Evolutionary conservation across 179 eudicot genomes (phyloP).

Genomic region (Silene vulgaris): DNA sequence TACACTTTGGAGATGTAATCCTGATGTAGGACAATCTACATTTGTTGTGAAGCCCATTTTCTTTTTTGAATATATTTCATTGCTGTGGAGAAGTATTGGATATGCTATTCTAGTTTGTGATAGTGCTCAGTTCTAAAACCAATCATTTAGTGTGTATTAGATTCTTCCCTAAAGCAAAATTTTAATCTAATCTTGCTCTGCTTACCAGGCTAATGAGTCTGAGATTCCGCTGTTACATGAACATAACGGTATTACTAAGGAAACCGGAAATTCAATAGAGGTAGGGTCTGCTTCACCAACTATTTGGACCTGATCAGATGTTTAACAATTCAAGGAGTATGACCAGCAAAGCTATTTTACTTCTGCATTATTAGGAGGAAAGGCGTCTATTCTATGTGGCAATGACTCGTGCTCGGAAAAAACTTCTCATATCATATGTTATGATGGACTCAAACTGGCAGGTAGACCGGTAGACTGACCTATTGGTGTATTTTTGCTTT

Average conservation of each 20-base stretch:
- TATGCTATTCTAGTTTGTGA: not conserved
- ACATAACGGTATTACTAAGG: slow-evolving; percentile 56
- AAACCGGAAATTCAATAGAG: slow-evolving; percentile 61
- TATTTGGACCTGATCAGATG: not conserved
- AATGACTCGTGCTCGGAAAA: slow-evolving; percentile 89
- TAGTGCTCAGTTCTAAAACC: not conserved
- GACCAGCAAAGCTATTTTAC: not conserved
- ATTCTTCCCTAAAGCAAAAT: not conserved
- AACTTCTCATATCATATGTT: slow-evolving; percentile 66
- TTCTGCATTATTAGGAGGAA: slow-evolving; percentile 56
- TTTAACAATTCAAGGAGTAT: not conserved
- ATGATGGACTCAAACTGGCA: slow-evolving; percentile 89
- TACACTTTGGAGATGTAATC: too few relatives aligned
- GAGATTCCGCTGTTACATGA: slow-evolving; percentile 91
- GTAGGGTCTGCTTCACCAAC: slow-evolving; percentile 34
- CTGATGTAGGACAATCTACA: too few relatives aligned
- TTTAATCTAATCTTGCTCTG: slow-evolving; percentile 6
- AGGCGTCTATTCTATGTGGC: slow-evolving; percentile 85
- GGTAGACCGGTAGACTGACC: slow-evolving; percentile 48
- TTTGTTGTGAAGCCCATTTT: too few relatives aligned
- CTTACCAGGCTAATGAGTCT: slow-evolving; percentile 69
- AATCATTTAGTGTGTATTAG: not conserved
- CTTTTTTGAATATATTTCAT: too few relatives aligned
- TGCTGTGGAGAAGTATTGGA: not conserved
- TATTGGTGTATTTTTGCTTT: slow-evolving; percentile 13